These are phyloP conservation scores for Plasmodium inui DNA, from an alignment of 169 alveolate genomes.

Conservation along the genomic window DNA sequence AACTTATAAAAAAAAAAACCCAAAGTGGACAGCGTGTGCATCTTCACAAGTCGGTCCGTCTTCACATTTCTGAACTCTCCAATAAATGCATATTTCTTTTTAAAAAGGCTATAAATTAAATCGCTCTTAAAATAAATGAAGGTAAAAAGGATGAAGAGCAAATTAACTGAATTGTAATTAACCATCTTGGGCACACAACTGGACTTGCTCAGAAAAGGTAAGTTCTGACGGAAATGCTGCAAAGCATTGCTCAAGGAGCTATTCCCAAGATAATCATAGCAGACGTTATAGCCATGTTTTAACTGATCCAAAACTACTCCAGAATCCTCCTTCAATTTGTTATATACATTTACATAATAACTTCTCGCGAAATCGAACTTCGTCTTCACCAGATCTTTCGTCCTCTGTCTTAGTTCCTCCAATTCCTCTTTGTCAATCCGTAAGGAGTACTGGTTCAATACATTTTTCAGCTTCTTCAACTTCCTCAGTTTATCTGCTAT, in stretches of 20 bases:
- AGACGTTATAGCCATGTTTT: constrained; percentile 5
- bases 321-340: constrained; percentile 19
- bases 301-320: not conserved
- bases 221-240: not conserved
- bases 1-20: constrained; percentile 70
- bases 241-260: not conserved
- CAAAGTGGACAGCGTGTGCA: constrained; percentile 57
- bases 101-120: constrained; percentile 50
- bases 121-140: constrained; percentile 44
- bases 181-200: constrained; percentile 14
- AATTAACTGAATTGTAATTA: constrained; percentile 65
- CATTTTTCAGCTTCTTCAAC: constrained; percentile 20
- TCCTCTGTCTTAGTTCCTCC: not conserved
- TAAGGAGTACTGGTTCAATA: constrained; percentile 13
- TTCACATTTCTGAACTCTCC: constrained; percentile 69
- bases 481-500: constrained; percentile 14
- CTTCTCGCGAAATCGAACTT: constrained; percentile 31
- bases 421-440: constrained; percentile 10
- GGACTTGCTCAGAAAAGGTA: constrained; percentile 49
- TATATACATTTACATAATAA: constrained; percentile 6
- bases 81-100: constrained; percentile 72
- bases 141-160: constrained; percentile 59
- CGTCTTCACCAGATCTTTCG: constrained; percentile 7
- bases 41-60: constrained; percentile 68
- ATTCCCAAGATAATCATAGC: not conserved